A percentile compares a stretch with the other conserved stretches of the same genome.
Conservation (phyloP, 805 yeast genomes). For the Saccharomycopsis sp. region DNA sequence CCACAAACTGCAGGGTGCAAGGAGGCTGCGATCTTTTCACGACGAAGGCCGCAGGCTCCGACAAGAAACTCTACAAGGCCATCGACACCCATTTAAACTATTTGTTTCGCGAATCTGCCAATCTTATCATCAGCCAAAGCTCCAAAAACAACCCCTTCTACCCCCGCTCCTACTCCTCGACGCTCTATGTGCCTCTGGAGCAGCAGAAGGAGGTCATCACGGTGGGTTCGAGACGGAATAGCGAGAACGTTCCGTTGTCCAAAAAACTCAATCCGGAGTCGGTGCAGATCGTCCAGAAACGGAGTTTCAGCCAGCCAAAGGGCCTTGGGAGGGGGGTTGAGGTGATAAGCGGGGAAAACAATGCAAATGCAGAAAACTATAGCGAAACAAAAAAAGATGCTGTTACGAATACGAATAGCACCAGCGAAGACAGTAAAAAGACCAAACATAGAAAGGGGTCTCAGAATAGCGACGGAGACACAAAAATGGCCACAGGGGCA, state of each 20-base stretch:
- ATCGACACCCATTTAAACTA: constrained; percentile 57
- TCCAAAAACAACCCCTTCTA: constrained; percentile 19
- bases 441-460: neutral
- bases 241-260: neutral
- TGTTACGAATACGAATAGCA: neutral
- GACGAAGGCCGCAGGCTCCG: constrained; percentile 88
- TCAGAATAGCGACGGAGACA: neutral
- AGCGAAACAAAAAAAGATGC: neutral
- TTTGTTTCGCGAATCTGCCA: constrained; percentile 13
- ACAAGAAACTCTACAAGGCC: constrained; percentile 79
- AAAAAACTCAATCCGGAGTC: neutral
- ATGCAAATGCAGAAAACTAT: neutral
- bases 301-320: neutral
- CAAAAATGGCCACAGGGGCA: neutral
- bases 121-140: constrained; percentile 2
- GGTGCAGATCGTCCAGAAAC: neutral
- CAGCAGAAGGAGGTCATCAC: neutral
- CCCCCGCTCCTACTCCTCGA: constrained; percentile 15
- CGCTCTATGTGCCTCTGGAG: neutral
- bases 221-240: neutral
- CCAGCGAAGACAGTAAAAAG: neutral
- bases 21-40: constrained; percentile 94
- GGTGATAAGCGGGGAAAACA: neutral
- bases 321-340: neutral
- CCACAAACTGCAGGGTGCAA: constrained; percentile 64